These are phyloP conservation scores for Apophysomyces ossiformis DNA, from an alignment of 371 early-diverging fungal genomes.

Conservation along the genomic window DNA sequence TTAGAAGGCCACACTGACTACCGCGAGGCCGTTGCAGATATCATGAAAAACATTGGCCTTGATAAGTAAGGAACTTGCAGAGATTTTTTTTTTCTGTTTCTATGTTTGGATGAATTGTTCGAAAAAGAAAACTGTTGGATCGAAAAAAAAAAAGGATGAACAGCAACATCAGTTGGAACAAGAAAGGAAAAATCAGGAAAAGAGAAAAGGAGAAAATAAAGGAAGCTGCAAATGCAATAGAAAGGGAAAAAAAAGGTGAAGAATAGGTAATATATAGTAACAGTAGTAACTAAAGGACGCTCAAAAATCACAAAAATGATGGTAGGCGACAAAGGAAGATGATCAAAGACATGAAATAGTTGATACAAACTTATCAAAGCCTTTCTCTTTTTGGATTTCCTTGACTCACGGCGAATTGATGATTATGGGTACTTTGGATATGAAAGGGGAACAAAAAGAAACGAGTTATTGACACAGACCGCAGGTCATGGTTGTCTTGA, in stretches of 20 bases:
- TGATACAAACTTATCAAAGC: conserved; percentile 6
- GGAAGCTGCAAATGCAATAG: background rate
- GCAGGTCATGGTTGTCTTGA: conserved; percentile 8
- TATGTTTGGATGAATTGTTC: conserved; percentile 5
- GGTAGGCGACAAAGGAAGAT: background rate
- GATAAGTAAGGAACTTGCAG: conserved; percentile 4
- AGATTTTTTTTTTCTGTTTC: conserved; percentile 5
- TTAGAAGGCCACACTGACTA: conserved; percentile 91
- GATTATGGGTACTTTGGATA: conserved; percentile 10
- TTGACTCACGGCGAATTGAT: conserved; percentile 6
- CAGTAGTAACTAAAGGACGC: conserved; percentile 8
- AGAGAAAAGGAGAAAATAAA: background rate
- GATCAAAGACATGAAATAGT: background rate
- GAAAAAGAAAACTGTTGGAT: background rate
- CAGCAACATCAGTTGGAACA: background rate
- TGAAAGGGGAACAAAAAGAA: background rate
- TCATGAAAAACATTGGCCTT: conserved; percentile 18
- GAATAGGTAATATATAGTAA: conserved; percentile 6
- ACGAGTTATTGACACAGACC: conserved; percentile 4
- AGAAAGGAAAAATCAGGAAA: background rate
- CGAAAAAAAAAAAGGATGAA: conserved; percentile 1
- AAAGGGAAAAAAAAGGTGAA: background rate
- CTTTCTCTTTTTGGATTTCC: conserved; percentile 4
- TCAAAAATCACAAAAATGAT: conserved; percentile 9
- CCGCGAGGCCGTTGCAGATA: conserved; percentile 40